Percentiles rank a stretch among this genome's conserved stretches.
These are phyloP conservation scores for Yamadazyma atlantica DNA, from an alignment of 1,139 yeast species.

Conservation along the genomic window DNA sequence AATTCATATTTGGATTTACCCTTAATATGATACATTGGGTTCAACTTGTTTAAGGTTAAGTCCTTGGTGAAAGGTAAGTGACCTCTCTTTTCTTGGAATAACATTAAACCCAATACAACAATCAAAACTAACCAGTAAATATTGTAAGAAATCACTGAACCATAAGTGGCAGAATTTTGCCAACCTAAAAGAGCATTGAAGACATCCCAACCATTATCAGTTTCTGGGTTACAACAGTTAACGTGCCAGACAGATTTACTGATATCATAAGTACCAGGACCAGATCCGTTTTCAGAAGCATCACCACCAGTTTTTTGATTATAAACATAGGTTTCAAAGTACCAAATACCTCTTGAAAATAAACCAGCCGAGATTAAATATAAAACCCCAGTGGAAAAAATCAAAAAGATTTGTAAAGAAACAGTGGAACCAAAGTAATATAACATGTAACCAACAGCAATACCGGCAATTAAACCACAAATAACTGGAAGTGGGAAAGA, in stretches of 20 bases:
- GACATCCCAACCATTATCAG: slow-evolving; percentile 90
- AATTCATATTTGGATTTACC: slow-evolving; percentile 64
- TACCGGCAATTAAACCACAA: slow-evolving; percentile 74
- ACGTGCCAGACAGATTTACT: slow-evolving; percentile 83
- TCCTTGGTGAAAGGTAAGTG: slow-evolving; percentile 44
- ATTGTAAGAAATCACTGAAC: slow-evolving; percentile 82
- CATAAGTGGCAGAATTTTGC: slow-evolving; percentile 68
- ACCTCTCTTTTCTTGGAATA: slow-evolving; percentile 64
- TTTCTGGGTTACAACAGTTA: slow-evolving; percentile 89
- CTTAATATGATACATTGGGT: slow-evolving; percentile 73
- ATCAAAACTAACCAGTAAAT: slow-evolving; percentile 75
- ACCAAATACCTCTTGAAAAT: slow-evolving; percentile 90
- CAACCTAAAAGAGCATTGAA: slow-evolving; percentile 55
- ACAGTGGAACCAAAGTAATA: slow-evolving; percentile 76
- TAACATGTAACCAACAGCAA: slow-evolving; percentile 60
- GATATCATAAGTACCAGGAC: slow-evolving; percentile 89
- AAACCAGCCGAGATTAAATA: slow-evolving; percentile 87
- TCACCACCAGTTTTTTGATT: slow-evolving; percentile 76
- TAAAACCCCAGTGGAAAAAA: slow-evolving; percentile 76
- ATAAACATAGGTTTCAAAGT: slow-evolving; percentile 65
- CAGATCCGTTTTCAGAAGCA: slow-evolving; percentile 85
- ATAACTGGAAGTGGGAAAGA: slow-evolving; percentile 87
- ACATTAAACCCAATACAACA: slow-evolving; percentile 54
- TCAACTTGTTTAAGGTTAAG: slow-evolving; percentile 54
- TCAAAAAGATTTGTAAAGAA: slow-evolving; percentile 77